Base-by-base conservation (phyloP, 352 stramenopile genomes). In the Globisporangium viniferum region DNA sequence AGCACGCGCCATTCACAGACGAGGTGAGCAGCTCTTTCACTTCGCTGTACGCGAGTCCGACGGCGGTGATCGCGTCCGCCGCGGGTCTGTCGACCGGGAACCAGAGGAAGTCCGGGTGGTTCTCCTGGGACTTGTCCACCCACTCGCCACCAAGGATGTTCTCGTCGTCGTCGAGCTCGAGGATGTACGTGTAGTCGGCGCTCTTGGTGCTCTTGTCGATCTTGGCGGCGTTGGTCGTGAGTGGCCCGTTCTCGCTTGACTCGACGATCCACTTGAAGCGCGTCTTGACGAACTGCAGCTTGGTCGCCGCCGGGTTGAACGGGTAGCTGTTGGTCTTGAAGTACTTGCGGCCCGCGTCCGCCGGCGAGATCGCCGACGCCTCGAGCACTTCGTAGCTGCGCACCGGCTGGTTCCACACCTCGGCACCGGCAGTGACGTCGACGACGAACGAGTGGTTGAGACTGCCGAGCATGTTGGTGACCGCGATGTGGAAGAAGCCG, bases 41-140 rank as follows among this genome's bases (percentile, higher is more conserved):
- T 56, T 87, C 75, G 2, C 54, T 44, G 60, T 87, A 87, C 24
- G 73, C 68, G 27, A 87, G 70, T 24, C 79, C 77, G n/a, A 85
- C 71, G 7, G 64, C 65, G 10, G 79, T 86, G 51, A 75, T 60
- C 10, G 74, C 75, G 22, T 67, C 62, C 59, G 73, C 73, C 44
- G 75, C 72, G 10, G 78, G 78, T 44, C 78, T 80, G 54, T 27
- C 71, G 7, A 76, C 70, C 14, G 80, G 73, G n/a, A 93, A 79
- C 85, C 85, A 93, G 2, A 91, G 46, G 61, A 93, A 93, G 54
- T 93, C 85, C 1, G 81, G 78, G 67, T 93, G 85, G 57, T 83
- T 78, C 5, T 62, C 73, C 12, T 76, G 73, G 3, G 81, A 89
- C 3, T 64, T 72, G n/a, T 65, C 66, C 24, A 92, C 35, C 84